A percentile compares a stretch with the other conserved stretches of the same genome.
These are phyloP conservation scores for Arabidopsis lyrata DNA, from an alignment of 441 rosid genomes.

Conservation along the genomic window DNA sequence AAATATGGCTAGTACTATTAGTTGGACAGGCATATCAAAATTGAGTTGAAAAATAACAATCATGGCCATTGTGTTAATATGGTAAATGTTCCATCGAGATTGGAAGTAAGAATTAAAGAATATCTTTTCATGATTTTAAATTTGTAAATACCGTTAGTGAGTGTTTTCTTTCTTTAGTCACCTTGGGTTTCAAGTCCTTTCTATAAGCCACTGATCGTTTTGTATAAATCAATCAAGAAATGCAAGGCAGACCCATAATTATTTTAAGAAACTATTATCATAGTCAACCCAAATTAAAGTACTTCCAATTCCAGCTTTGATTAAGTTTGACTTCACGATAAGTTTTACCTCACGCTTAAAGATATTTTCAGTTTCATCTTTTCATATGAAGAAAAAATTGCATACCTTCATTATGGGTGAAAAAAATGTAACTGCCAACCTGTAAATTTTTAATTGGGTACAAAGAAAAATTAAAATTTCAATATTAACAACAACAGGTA, in stretches of 20 bases:
- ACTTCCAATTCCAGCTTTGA: constrained; percentile 3
- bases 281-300: constrained; percentile 20
- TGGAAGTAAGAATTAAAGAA: constrained; percentile 18
- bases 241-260: constrained; percentile 10
- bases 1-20: not conserved
- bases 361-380: not conserved
- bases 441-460: too few relatives aligned
- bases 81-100: constrained; percentile 20
- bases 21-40: constrained; percentile 26
- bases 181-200: constrained; percentile 1
- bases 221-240: constrained; percentile 11
- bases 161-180: constrained; percentile 2
- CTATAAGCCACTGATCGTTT: not conserved
- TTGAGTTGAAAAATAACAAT: constrained; percentile 11
- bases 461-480: too few relatives aligned
- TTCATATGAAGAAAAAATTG: not conserved
- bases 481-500: too few relatives aligned
- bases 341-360: not conserved
- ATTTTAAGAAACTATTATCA: not conserved
- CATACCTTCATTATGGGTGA: not conserved
- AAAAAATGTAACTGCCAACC: not conserved
- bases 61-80: not conserved
- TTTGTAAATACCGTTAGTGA: not conserved
- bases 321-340: constrained; percentile 14
- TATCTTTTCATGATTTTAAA: not conserved